phyloP scores from a whole-genome alignment of 306 rosid genomes.

The Coriaria nepalensis region DNA sequence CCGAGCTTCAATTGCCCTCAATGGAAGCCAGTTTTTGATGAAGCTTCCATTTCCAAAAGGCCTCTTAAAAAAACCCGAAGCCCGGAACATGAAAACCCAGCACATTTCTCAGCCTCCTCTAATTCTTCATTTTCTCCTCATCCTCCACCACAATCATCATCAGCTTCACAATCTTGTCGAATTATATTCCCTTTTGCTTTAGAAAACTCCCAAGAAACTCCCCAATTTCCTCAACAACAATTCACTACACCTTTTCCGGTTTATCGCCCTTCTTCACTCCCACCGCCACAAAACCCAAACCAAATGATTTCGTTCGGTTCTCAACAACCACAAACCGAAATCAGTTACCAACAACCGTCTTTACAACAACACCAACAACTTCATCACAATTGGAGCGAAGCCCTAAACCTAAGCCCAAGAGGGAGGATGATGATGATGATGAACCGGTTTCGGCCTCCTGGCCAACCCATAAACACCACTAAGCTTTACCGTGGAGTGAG shows the following conservation, averaged over 20 bases:
- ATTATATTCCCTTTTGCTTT: conserved; percentile 58
- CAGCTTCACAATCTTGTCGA: conserved; percentile 32
- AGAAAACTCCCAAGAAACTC: conserved; percentile 32
- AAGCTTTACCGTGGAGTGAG: conserved; percentile 93
- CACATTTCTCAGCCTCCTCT: conserved; percentile 21
- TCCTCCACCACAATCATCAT: conserved; percentile 1
- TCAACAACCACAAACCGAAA: conserved; percentile 19
- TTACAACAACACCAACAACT: conserved; percentile 43
- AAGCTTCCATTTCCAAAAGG: conserved; percentile 34
- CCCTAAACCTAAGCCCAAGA: conserved; percentile 61
- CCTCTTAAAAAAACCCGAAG: conserved; percentile 73
- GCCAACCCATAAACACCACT: conserved; percentile 50
- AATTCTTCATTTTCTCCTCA: conserved; percentile 13
- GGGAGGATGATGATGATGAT: conserved; percentile 50
- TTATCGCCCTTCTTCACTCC: conserved; percentile 17
- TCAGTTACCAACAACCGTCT: neutral
- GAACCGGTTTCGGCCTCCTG: conserved; percentile 34
- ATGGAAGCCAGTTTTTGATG: conserved; percentile 45
- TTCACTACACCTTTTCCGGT: conserved; percentile 19
- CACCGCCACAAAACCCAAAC: conserved; percentile 22
- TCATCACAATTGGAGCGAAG: conserved; percentile 64
- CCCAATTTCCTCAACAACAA: conserved; percentile 32
- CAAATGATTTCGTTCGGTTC: conserved; percentile 42
- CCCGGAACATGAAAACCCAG: conserved; percentile 33
- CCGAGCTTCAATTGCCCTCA: conserved; percentile 26